These are phyloP conservation scores for Hanseniaspora taiwanica DNA, from an alignment of 805 yeast species.

Conservation along the genomic window DNA sequence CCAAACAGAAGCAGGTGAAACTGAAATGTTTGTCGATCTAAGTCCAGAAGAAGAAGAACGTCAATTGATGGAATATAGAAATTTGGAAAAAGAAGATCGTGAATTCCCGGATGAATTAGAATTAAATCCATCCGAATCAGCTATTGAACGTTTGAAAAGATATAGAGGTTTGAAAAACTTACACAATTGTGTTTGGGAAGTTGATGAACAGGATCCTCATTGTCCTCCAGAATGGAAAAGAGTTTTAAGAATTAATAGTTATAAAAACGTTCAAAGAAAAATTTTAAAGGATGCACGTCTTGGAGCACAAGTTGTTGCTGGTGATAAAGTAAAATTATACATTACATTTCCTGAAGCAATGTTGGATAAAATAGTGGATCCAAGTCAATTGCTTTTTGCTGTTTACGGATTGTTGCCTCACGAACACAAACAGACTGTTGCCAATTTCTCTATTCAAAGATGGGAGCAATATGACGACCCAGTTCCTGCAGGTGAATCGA, in stretches of 20 bases:
- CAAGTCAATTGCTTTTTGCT: conserved; percentile 37
- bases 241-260: conserved; percentile 61
- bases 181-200: conserved; percentile 74
- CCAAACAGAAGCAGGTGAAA: conserved; percentile 33
- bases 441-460: conserved; percentile 67
- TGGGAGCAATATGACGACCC: conserved; percentile 89
- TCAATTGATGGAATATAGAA: conserved; percentile 58
- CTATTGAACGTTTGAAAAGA: conserved; percentile 56
- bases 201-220: conserved; percentile 64
- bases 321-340: conserved; percentile 47
- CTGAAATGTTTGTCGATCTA: conserved; percentile 58
- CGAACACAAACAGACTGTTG: conserved; percentile 76
- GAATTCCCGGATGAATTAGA: conserved; percentile 96
- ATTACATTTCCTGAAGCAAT: conserved; percentile 43
- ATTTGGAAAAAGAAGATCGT: conserved; percentile 63
- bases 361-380: conserved; percentile 31
- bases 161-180: conserved; percentile 83
- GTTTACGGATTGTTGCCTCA: conserved; percentile 67
- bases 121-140: conserved; percentile 61
- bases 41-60: conserved; percentile 72
- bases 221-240: conserved; percentile 71
- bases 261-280: conserved; percentile 60
- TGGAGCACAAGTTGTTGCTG: conserved; percentile 41
- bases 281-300: conserved; percentile 42
- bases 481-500: conserved; percentile 64